Base-by-base conservation (phyloP, 78 protist genomes). In the Paulinella micropora region DNA sequence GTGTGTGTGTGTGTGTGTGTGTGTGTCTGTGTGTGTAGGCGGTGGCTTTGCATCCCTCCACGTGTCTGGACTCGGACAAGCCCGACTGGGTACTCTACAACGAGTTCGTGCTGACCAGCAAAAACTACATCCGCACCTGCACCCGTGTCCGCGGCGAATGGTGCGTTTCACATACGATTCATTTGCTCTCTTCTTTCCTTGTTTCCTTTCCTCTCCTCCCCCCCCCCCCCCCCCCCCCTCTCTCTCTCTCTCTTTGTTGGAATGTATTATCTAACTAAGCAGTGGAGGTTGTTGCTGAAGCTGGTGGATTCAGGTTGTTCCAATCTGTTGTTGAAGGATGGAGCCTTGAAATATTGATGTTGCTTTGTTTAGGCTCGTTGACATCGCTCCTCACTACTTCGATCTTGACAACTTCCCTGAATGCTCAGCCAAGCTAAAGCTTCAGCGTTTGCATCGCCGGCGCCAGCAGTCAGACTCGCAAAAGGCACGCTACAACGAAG, bases 91-190 rank as follows among this genome's bases (percentile, higher is more conserved):
- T 28, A 26, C 9, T 98, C 73, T 98, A 96, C 93, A 87, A 97
- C 90, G 99, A 98, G 94, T 96, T 97, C 85, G 98, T 97, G 40
- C 94, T 97, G 73, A 98, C 99, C 31, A 86, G 95, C 82, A 88
- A 92, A 81, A 92, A 96, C 86, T 98, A 94, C 95, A 95, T 97
- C 83, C 91, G 99, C 84, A 96, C 98, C 37, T 93, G 93, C 39
- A 94, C 97, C 1, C 97, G 92, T 1, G 69, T 97, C 41, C 73
- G 92, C 86, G 94, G 94, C 26, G 97, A 95, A 64, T 96, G 98
- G 99, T n/a, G n/a, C n/a, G n/a, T n/a, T n/a, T n/a, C n/a, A n/a
- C n/a, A n/a, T n/a, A 67, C 79, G 0, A 39, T 90, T 2, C 88
- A 82, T 39, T 31, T 82, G 39, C 86, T 26, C 86, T 39, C 40